Conservation (phyloP, 495 filamentous ascomycete species). For the Thermochaetoides thermophila region DNA sequence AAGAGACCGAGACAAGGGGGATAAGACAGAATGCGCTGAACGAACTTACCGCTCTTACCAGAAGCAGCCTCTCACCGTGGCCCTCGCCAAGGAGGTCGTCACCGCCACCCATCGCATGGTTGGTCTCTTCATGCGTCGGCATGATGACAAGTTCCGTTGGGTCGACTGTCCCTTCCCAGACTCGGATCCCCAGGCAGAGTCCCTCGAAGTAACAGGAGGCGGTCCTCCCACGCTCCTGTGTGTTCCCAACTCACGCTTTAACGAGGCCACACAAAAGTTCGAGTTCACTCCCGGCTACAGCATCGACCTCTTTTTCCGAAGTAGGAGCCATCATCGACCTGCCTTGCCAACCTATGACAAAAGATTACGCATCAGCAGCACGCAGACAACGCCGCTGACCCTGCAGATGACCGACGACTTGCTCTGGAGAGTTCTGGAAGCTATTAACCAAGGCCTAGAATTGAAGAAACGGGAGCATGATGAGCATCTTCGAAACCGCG, state of each 20-base stretch:
- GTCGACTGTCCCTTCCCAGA: constrained; percentile 24
- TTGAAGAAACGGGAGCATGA: constrained; percentile 21
- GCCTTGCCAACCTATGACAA: constrained; percentile 15
- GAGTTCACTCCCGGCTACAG: constrained; percentile 29
- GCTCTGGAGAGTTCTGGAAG: constrained; percentile 22
- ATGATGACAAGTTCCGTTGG: constrained; percentile 30
- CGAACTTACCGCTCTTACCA: constrained; percentile 31
- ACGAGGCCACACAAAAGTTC: constrained; percentile 27
- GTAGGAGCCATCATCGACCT: constrained; percentile 20
- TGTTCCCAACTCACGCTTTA: constrained; percentile 26
- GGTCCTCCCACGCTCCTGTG: constrained; percentile 23
- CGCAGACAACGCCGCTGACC: constrained; percentile 26
- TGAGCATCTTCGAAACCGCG: constrained; percentile 12
- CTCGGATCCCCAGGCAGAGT: constrained; percentile 13
- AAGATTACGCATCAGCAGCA: constrained; percentile 21
- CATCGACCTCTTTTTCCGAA: constrained; percentile 26
- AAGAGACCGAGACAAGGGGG: too few species aligned
- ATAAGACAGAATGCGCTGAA: constrained; percentile 28
- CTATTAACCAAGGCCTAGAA: constrained; percentile 22
- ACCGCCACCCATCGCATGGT: constrained; percentile 29
- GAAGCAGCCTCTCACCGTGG: constrained; percentile 26
- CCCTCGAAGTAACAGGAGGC: constrained; percentile 16
- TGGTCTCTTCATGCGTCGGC: constrained; percentile 29
- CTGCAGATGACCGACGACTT: constrained; percentile 24
- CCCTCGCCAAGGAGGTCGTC: constrained; percentile 26